These are phyloP conservation scores for Amphirosellinia nigrospora DNA, from an alignment of 495 filamentous ascomycete genomes.

Conservation along the genomic window DNA sequence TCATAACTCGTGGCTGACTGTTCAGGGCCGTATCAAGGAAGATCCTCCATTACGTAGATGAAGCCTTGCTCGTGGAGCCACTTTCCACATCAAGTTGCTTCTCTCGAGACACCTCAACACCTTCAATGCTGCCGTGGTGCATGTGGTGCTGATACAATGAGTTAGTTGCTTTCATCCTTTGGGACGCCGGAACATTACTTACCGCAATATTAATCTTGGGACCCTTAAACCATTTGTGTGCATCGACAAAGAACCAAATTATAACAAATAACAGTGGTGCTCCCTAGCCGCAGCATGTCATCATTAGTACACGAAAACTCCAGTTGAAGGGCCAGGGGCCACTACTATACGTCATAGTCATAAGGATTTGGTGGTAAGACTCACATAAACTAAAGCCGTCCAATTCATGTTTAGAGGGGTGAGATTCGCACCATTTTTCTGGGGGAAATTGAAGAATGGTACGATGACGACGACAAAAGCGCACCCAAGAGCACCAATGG, in stretches of 20 bases:
- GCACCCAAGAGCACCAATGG: slow-evolving; percentile 66
- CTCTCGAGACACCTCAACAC: slow-evolving; percentile 17
- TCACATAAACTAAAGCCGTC: slow-evolving; percentile 74
- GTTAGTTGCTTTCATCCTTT: slow-evolving; percentile 24
- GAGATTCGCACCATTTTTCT: slow-evolving; percentile 61
- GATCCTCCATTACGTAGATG: slow-evolving; percentile 1
- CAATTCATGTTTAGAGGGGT: slow-evolving; percentile 72
- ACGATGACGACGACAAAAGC: slow-evolving; percentile 74
- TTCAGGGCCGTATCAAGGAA: neutral
- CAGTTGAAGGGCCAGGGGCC: neutral
- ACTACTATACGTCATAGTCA: neutral
- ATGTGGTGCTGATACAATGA: slow-evolving; percentile 33
- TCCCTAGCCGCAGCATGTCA: slow-evolving; percentile 32
- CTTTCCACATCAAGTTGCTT: slow-evolving; percentile 35
- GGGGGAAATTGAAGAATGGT: slow-evolving; percentile 75
- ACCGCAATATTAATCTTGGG: slow-evolving; percentile 70
- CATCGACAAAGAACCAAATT: slow-evolving; percentile 74
- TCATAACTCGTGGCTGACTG: neutral
- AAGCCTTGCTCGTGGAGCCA: slow-evolving; percentile 29
- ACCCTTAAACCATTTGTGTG: slow-evolving; percentile 75
- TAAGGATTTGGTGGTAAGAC: slow-evolving; percentile 3
- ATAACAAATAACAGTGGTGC: slow-evolving; percentile 61
- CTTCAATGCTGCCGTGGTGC: slow-evolving; percentile 33
- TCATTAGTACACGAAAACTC: neutral
- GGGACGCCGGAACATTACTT: slow-evolving; percentile 10